These are phyloP conservation scores for Breynia disticha DNA, from an alignment of 441 rosid species.

Conservation along the genomic window DNA sequence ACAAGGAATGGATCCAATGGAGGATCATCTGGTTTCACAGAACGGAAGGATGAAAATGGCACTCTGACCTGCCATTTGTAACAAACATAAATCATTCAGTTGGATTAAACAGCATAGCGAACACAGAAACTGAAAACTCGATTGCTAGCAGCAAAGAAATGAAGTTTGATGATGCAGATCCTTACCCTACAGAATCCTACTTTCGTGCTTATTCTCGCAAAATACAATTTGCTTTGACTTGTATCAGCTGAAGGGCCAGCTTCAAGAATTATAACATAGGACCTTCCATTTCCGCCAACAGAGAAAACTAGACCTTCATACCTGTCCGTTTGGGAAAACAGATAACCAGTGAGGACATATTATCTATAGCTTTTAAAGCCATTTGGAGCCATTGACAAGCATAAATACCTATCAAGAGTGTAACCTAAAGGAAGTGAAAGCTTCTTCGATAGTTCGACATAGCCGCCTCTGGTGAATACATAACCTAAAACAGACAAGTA, in stretches of 20 bases:
- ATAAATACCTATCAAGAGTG: slow-evolving; percentile 80
- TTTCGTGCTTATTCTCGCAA: slow-evolving; percentile 82
- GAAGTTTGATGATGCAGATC: neutral
- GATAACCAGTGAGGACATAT: slow-evolving; percentile 1
- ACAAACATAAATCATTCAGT: neutral
- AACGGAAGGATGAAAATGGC: slow-evolving; percentile 87
- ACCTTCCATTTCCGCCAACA: slow-evolving; percentile 94
- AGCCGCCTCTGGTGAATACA: slow-evolving; percentile 90
- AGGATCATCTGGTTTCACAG: slow-evolving; percentile 93
- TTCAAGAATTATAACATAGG: slow-evolving; percentile 84
- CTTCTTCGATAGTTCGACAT: slow-evolving; percentile 75
- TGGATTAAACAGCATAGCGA: neutral
- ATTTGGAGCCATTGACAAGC: slow-evolving; percentile 4
- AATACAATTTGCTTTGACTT: slow-evolving; percentile 78
- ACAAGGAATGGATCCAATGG: slow-evolving; percentile 89
- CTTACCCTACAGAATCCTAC: slow-evolving; percentile 85
- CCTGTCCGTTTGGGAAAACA: slow-evolving; percentile 27
- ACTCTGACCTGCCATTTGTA: slow-evolving; percentile 66
- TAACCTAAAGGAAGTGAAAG: slow-evolving; percentile 70
- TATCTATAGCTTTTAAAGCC: neutral
- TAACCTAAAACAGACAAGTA: slow-evolving; percentile 41
- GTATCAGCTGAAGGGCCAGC: slow-evolving; percentile 89
- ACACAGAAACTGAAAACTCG: slow-evolving; percentile 4
- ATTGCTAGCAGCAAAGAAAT: neutral
- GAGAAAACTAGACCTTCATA: slow-evolving; percentile 88